Evolutionary conservation across 495 filamentous ascomycete genomes (phyloP), one percentile per base, ranked within the genome.

Genomic region (Aspergillus olivimuriae): DNA sequence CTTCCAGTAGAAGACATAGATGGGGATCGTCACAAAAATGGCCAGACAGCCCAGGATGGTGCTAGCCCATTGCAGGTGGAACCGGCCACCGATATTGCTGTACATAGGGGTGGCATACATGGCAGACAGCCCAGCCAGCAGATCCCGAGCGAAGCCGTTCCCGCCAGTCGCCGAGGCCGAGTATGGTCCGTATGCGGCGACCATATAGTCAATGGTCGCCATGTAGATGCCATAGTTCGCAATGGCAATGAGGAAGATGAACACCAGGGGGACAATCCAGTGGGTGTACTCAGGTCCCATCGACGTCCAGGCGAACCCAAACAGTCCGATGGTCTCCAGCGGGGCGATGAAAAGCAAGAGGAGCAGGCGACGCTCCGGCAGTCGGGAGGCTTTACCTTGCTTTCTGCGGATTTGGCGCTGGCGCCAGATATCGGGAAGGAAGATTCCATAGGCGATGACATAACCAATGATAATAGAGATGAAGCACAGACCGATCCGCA

Each of bases 191-290:
- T 90, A 89, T 1, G 82, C 76, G 32, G 76, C 80, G n/a, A 89
- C 78, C 85, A 88, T 89, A 65, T 90, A 90, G 50, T 90, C 85
- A 44, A 89, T 85, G 0, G 86, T 87, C 0, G 82, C 83, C 83
- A 87, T 86, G 62, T 86, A 84, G 50, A 86, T 84, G 35, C 73
- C 69, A 48, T 84, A 84, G 52, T 85, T 83, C 18, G 81, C 80
- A 42, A 83, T 81, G 7, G 78, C 80, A 43, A 86, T 80, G n/a
- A 84, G 55, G 16, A 68, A 68, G 1, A 68, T 66, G 34, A 80
- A 81, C 15, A 83, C 61, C 63, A 77, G 70, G 4, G 78, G 74
- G 5, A 69, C 75, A 28, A 80, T 76, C 80, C 81, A 86, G 39
- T 74, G 82, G 2, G 76, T 65, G 23, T 68, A 58, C 1, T 73